phyloP scores from a whole-genome alignment of 306 rosid genomes.

The Arachis stenosperma region DNA sequence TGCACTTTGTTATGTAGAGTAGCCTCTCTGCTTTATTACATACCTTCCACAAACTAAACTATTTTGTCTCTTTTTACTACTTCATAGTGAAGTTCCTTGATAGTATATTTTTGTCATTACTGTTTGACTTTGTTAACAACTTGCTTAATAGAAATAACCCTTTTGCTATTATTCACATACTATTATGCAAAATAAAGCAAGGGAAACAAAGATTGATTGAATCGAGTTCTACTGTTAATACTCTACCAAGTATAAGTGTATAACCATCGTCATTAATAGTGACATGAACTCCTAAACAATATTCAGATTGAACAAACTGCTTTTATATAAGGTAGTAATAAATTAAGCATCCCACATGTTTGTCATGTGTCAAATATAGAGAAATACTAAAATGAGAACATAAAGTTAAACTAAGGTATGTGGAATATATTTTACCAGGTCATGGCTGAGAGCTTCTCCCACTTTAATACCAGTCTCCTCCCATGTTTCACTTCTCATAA shows the following conservation, averaged over 20 bases:
- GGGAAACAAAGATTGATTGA: slow-evolving; percentile 6
- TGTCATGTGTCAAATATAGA: neutral
- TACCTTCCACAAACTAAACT: too few species aligned
- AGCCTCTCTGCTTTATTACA: too few species aligned
- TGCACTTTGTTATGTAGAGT: too few species aligned
- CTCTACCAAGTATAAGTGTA: neutral
- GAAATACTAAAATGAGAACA: slow-evolving; percentile 9
- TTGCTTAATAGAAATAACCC: too few species aligned
- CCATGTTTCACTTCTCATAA: slow-evolving; percentile 95
- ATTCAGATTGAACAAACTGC: slow-evolving; percentile 4
- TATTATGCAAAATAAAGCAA: slow-evolving; percentile 13
- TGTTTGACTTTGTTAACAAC: too few species aligned
- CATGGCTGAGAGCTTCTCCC: slow-evolving; percentile 98
- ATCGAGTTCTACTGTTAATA: slow-evolving; percentile 9
- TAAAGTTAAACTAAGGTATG: slow-evolving; percentile 5
- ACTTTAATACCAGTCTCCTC: slow-evolving; percentile 97
- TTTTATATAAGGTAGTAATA: slow-evolving; percentile 20
- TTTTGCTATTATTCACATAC: slow-evolving; percentile 4
- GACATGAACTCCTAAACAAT: neutral
- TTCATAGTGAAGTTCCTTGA: too few species aligned
- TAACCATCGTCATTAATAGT: neutral
- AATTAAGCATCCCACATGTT: slow-evolving; percentile 16
- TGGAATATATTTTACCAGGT: slow-evolving; percentile 68
- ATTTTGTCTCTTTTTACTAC: too few species aligned
- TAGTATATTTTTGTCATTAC: too few species aligned